phyloP scores from a whole-genome alignment of 2,329 filamentous ascomycete species.

The Rhinocladiella mackenziei region DNA sequence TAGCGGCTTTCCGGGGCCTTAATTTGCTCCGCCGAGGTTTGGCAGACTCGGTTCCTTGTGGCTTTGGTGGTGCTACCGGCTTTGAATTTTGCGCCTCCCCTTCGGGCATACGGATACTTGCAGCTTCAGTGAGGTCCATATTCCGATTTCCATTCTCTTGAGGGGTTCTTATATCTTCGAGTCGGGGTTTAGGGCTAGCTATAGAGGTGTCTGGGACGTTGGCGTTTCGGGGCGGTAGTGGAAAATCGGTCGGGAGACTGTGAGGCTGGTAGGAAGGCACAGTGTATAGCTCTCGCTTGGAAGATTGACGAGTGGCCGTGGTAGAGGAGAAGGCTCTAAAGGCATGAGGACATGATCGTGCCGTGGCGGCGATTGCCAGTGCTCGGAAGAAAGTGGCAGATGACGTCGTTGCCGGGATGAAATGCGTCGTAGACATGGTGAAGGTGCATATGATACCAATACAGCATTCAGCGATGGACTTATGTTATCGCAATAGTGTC shows the following conservation, averaged over 20 bases:
- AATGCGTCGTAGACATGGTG: constrained; percentile 41
- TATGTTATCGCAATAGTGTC: not conserved
- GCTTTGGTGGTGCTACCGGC: constrained; percentile 34
- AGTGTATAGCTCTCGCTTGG: constrained; percentile 53
- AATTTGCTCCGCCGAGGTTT: constrained; percentile 62
- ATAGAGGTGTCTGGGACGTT: constrained; percentile 61
- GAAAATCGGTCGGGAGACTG: constrained; percentile 53
- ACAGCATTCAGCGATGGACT: not conserved
- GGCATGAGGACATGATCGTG: constrained; percentile 39
- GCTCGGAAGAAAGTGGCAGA: constrained; percentile 41
- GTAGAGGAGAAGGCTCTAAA: constrained; percentile 48
- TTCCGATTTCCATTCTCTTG: constrained; percentile 31
- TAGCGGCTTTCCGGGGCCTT: constrained; percentile 81
- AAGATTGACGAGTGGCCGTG: constrained; percentile 43
- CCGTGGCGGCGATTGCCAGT: constrained; percentile 36
- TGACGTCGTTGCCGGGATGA: constrained; percentile 46
- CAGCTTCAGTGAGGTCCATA: constrained; percentile 31
- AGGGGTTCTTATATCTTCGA: constrained; percentile 48
- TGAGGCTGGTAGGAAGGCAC: constrained; percentile 62
- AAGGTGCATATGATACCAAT: not conserved
- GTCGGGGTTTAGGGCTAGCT: constrained; percentile 47
- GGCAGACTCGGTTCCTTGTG: constrained; percentile 33
- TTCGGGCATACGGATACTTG: constrained; percentile 54
- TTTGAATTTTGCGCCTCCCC: constrained; percentile 64
- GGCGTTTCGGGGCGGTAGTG: constrained; percentile 53